Evolutionary conservation across 1,284 basidiomycete genomes (phyloP), one percentile per base, ranked within the genome.

Genomic region (Cryptococcus hybrid): DNA sequence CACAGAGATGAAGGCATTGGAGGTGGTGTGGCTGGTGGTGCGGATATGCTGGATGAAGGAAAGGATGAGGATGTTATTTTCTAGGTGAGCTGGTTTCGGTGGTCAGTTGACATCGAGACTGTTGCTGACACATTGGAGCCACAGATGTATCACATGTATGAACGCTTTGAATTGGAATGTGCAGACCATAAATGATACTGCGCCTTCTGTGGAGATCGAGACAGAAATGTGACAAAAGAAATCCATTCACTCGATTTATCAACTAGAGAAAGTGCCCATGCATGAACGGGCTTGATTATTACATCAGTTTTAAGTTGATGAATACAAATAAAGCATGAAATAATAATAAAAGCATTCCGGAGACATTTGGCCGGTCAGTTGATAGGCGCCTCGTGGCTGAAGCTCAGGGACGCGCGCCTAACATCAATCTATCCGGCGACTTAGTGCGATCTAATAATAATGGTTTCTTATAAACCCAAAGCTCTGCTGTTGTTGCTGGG

Each of bases 21-120:
- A 6, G 71, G 73, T 62, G 63, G 73, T 47, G 55, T 63, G 1
- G 76, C 60, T 7, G 75, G 75, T 34, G 72, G 77, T 7, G 78
- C 75, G 2, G 85, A 94, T 75, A 80, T 95, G 66, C 78, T 95
- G 56, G 86, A 84, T 64, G 88, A 85, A 55, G 70, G 69, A 67
- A 94, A 92, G 76, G 93, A 96, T 71, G 85, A 85, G 61, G 93
- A 96, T 77, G 86, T 96, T 56, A 94, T 95, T 75, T 95, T 93
- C 82, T 94, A 71, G 61, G 55, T 52, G 13, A 7, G 48, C 34
- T n/a, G 30, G 35, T 13, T 11, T 49, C 5, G 43, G 30, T 30
- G 30, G 3, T 30, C 30, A 4, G 30, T 30, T 30, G 30, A 3
- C 3, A 30, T 30, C 30, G 40, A n/a, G 40, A n/a, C 4, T 42